Evolutionary conservation across 169 alveolate genomes (phyloP).

Genomic region (Plasmodium coatneyi): DNA sequence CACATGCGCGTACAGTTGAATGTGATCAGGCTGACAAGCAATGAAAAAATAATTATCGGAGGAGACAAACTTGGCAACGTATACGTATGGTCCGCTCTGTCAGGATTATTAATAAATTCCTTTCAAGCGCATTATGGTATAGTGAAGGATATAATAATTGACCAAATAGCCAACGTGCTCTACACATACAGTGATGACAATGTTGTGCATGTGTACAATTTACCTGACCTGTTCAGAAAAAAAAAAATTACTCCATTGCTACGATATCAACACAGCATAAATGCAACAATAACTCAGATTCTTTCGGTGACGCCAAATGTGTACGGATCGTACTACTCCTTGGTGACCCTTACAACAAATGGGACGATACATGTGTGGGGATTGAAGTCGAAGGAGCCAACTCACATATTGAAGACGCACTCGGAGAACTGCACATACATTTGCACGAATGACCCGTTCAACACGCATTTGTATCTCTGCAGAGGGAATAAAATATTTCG

Average conservation of each 20-base stretch:
- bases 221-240: slow-evolving; percentile 63
- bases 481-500: slow-evolving; percentile 65
- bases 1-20: slow-evolving; percentile 49
- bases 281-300: slow-evolving; percentile 64
- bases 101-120: slow-evolving; percentile 65
- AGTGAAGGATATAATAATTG: slow-evolving; percentile 60
- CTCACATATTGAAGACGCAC: slow-evolving; percentile 44
- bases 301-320: slow-evolving; percentile 49
- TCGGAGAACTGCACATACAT: slow-evolving; percentile 42
- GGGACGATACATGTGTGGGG: slow-evolving; percentile 65
- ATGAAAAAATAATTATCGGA: slow-evolving; percentile 64
- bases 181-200: slow-evolving; percentile 74
- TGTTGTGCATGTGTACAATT: slow-evolving; percentile 63
- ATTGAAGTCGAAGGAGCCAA: slow-evolving; percentile 35
- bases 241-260: slow-evolving; percentile 24
- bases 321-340: slow-evolving; percentile 41
- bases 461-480: slow-evolving; percentile 70
- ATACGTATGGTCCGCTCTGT: slow-evolving; percentile 46
- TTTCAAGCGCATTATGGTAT: slow-evolving; percentile 73
- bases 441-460: slow-evolving; percentile 68
- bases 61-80: slow-evolving; percentile 71
- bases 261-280: slow-evolving; percentile 63
- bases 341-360: slow-evolving; percentile 38
- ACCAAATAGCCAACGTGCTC: slow-evolving; percentile 41
- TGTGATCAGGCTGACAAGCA: slow-evolving; percentile 37